Evolutionary conservation across 1,139 yeast genomes (phyloP), one percentile per base, ranked within the genome.

Genomic region (Debaryomycetaceae sp.): DNA sequence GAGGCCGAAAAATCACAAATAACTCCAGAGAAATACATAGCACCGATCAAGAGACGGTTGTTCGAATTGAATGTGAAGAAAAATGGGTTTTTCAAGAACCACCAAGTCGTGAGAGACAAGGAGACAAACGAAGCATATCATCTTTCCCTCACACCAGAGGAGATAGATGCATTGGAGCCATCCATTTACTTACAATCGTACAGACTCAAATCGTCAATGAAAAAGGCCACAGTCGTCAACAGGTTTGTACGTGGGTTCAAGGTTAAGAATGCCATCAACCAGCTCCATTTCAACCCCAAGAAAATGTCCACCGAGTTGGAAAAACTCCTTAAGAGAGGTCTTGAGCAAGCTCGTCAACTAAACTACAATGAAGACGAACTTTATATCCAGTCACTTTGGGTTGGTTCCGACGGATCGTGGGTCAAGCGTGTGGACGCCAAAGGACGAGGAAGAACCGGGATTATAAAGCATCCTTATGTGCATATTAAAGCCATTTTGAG

Each of bases 381-480:
- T 40, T 87, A 83, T 55, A 77, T 92, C 45, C 81, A 84, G 38
- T 87, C 87, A 56, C 79, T 89, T 48, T 92, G 98, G 98, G 83
- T 82, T 22, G 97, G 97, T 36, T 81, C 88, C 46, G 98, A 91
- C 60, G 96, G 96, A 13, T 56, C 64, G 39, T 80, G 86, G 81
- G 58, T 60, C 37, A 83, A 79, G 61, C 78, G 94, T 59, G 63
- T 82, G n/a, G 96, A 91, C 51, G 74, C 78, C 56, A 89, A 88
- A 68, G 96, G 94, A 47, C 82, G 98, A 69, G 97, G 97, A 48
- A 79, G 96, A 62, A 73, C 78, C 31, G 98, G 98, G 57, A 65
- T 86, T 39, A 77, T 87, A 39, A 76, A 74, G 33, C 95, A 87
- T 58, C 81, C 85, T 47, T 84, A 78, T 59, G 79, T 88, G 41